Conservation (phyloP, 768 basidiomycete species). For the Lenzites betulinus region DNA sequence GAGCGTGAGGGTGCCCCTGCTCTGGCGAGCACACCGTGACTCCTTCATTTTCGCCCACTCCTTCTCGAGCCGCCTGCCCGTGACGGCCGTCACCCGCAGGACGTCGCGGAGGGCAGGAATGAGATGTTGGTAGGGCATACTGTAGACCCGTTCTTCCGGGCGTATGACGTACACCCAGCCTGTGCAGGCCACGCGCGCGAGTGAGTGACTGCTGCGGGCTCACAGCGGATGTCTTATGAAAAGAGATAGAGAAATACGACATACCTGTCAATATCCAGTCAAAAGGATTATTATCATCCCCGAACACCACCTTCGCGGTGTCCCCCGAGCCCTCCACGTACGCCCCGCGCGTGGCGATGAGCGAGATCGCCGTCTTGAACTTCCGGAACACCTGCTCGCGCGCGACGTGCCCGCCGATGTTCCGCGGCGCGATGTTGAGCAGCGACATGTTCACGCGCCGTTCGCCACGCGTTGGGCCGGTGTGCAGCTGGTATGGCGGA, state of each 20-base stretch:
- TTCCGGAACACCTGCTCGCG: constrained; percentile 36
- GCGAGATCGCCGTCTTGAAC: constrained; percentile 42
- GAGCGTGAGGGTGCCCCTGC: background rate
- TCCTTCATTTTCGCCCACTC: constrained; percentile 7
- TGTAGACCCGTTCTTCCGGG: constrained; percentile 41
- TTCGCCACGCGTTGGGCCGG: constrained; percentile 6
- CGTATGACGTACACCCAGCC: constrained; percentile 54
- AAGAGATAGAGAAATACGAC: constrained; percentile 3
- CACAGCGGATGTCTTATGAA: too few species aligned
- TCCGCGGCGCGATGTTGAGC: constrained; percentile 25
- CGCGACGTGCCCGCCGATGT: constrained; percentile 39
- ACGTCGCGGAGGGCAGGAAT: constrained; percentile 39
- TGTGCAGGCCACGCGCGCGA: constrained; percentile 18
- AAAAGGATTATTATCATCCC: constrained; percentile 4
- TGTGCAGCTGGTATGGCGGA: constrained; percentile 22
- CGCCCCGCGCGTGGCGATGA: constrained; percentile 46
- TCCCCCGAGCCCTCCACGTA: constrained; percentile 26
- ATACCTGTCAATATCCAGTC: constrained; percentile 22
- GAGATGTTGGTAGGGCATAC: constrained; percentile 46
- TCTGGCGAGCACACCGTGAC: background rate
- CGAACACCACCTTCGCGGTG: constrained; percentile 18
- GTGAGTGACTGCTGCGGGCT: too few species aligned
- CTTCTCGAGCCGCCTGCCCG: constrained; percentile 11
- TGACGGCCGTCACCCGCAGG: constrained; percentile 24
- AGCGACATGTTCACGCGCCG: constrained; percentile 40